These are phyloP conservation scores for Omphalea diandra DNA, from an alignment of 441 rosid species.

Conservation along the genomic window DNA sequence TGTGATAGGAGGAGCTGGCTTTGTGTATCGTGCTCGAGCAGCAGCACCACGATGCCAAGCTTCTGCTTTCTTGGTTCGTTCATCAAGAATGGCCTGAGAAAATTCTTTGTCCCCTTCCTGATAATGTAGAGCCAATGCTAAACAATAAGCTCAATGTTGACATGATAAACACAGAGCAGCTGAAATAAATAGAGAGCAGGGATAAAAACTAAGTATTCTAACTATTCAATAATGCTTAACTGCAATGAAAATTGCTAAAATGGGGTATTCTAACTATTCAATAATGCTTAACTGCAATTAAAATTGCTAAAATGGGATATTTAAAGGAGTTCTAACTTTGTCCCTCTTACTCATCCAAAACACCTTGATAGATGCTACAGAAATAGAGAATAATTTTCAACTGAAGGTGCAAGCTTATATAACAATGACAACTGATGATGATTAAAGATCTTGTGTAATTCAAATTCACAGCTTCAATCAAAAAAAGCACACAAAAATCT, in stretches of 20 bases:
- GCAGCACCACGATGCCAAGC: slow-evolving; percentile 91
- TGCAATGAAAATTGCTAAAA: background rate
- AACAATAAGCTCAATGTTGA: background rate
- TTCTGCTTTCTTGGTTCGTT: slow-evolving; percentile 74
- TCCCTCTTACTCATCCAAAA: background rate
- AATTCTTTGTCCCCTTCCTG: slow-evolving; percentile 75
- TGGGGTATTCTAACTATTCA: background rate
- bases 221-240: background rate
- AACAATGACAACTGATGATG: background rate
- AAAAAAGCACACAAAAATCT: background rate
- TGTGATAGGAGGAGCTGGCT: slow-evolving; percentile 79
- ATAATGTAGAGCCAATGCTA: slow-evolving; percentile 12
- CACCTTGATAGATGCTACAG: background rate
- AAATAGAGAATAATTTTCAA: background rate
- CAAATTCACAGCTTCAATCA: background rate
- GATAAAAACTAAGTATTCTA: background rate
- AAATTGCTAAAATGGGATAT: background rate
- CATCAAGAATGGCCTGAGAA: slow-evolving; percentile 72
- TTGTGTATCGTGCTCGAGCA: slow-evolving; percentile 50
- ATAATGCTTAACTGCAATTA: background rate
- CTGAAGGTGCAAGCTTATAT: background rate
- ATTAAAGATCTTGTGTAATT: background rate
- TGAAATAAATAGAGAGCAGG: background rate
- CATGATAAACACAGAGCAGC: slow-evolving; percentile 2
- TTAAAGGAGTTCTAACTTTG: background rate